Evolutionary conservation across 352 stramenopile genomes (phyloP).

Genomic region (Globisporangium radiosum): DNA sequence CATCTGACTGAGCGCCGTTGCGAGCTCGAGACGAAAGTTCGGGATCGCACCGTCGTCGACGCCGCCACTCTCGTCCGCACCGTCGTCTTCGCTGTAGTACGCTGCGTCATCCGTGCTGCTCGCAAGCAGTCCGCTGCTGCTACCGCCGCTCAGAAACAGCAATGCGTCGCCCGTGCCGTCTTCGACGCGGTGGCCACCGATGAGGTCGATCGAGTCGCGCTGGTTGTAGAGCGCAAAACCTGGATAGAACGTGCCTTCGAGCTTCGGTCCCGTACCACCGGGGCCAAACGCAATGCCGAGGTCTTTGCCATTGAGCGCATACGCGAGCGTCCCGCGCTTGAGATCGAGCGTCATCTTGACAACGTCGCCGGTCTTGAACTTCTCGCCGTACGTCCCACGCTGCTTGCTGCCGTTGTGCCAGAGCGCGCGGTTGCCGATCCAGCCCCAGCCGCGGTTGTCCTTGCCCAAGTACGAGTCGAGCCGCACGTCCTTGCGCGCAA

Average conservation of each 20-base stretch:
- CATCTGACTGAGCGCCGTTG: slow-evolving; percentile 77
- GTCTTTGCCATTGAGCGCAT: slow-evolving; percentile 87
- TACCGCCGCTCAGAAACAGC: slow-evolving; percentile 21
- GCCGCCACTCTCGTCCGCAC: slow-evolving; percentile 20
- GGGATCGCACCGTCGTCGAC: slow-evolving; percentile 44
- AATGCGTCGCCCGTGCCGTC: slow-evolving; percentile 28
- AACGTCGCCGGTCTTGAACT: slow-evolving; percentile 86
- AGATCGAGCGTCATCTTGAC: slow-evolving; percentile 81
- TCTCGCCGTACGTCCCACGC: slow-evolving; percentile 84
- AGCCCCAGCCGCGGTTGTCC: slow-evolving; percentile 88
- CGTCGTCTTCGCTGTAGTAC: slow-evolving; percentile 78
- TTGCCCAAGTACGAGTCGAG: slow-evolving; percentile 89
- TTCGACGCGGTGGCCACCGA: slow-evolving; percentile 79
- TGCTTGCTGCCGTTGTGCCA: slow-evolving; percentile 91
- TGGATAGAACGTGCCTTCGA: slow-evolving; percentile 84
- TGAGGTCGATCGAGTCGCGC: slow-evolving; percentile 79
- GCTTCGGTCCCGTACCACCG: slow-evolving; percentile 73
- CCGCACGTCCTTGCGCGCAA: slow-evolving; percentile 76
- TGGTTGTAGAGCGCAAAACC: slow-evolving; percentile 87
- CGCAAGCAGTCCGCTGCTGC: slow-evolving; percentile 16
- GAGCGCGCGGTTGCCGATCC: slow-evolving; percentile 86
- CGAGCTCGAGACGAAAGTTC: slow-evolving; percentile 82
- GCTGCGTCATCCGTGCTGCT: slow-evolving; percentile 41
- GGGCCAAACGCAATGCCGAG: slow-evolving; percentile 85
- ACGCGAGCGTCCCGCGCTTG: slow-evolving; percentile 76